Base-by-base conservation (phyloP, 2,329 filamentous ascomycete species). In the Phialocephala sp. region DNA sequence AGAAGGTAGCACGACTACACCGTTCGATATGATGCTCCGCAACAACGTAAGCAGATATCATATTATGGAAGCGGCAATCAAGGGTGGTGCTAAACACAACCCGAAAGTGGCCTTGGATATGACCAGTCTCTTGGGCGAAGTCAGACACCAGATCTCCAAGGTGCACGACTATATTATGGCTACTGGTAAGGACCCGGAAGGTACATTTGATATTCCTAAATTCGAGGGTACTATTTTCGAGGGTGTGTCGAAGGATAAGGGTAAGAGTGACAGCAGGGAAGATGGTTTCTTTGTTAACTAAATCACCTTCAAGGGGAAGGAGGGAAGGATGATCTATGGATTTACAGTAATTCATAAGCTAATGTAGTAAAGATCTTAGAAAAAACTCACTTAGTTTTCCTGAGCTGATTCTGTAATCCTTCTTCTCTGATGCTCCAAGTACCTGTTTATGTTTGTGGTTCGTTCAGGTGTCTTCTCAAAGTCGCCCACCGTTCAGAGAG, bases 21-120 rank as follows among this genome's bases (percentile, higher is more conserved):
- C 88, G 1, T 90, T 91, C 70, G 85, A 90, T 71, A 90, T 90
- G 88, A 87, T 90, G 87, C 79, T 90, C 1, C 75, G 84, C 4
- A 91, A 91, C 71, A 71, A 78, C 22, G 85, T 88, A 1, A 87
- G 83, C 20, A 79, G 87, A 50, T 91, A 84, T 69, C 82, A 90
- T 73, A 80, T 90, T 22, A 85, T 85, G 0, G 79, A 82, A 67
- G 76, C 81, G 12, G 88, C 87, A 2, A 71, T 90, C 58, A 77
- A 76, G 52, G 82, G 81, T 1, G 86, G 77, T 0, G 79, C 82
- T 0, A 77, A 76, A 70, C 69, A 74, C 3, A 87, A 88, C 64
- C 79, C 82, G 37, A 79, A 79, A 67, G 79, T 87, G 0, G 78
- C 76, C 63, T 62, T 80, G 4, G 77, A 76, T 32, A 72, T 84